These are phyloP conservation scores for Neocallimastix lanati DNA, from an alignment of 192 early-diverging fungal genomes.

Conservation along the genomic window DNA sequence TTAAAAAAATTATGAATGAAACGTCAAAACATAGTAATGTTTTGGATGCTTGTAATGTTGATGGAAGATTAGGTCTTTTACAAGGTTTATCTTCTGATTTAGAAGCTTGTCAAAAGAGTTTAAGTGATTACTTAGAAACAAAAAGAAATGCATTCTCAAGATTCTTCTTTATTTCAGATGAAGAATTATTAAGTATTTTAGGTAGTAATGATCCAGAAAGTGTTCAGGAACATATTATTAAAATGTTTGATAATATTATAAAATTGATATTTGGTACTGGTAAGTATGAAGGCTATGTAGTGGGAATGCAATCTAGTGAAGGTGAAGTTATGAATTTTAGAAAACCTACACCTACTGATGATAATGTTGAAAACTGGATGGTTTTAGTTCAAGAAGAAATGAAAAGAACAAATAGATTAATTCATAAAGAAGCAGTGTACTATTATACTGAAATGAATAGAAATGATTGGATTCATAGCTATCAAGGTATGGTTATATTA, in stretches of 20 bases:
- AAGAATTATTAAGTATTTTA: neutral
- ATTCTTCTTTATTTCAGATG: neutral
- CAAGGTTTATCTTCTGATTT: neutral
- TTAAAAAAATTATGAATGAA: neutral
- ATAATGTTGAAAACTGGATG: conserved; percentile 43
- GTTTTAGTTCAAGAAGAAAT: conserved; percentile 34
- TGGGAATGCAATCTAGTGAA: neutral
- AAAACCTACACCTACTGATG: conserved; percentile 5
- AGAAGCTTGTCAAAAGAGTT: neutral
- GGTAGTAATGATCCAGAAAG: neutral
- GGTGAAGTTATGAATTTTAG: conserved; percentile 16
- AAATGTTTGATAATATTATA: conserved; percentile 44
- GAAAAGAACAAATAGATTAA: conserved; percentile 32
- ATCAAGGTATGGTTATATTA: conserved; percentile 39
- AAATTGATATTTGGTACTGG: conserved; percentile 38
- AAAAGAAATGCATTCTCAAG: neutral
- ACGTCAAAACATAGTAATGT: neutral
- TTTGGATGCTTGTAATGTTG: neutral
- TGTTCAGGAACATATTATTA: conserved; percentile 39
- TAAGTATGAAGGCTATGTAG: conserved; percentile 19
- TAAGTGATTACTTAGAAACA: neutral
- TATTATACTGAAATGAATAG: conserved; percentile 38
- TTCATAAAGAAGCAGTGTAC: conserved; percentile 41
- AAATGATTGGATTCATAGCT: conserved; percentile 24
- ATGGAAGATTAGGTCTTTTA: neutral